These are phyloP conservation scores for Celoporthe dispersa DNA, from an alignment of 2,329 filamentous ascomycete species.

Conservation along the genomic window DNA sequence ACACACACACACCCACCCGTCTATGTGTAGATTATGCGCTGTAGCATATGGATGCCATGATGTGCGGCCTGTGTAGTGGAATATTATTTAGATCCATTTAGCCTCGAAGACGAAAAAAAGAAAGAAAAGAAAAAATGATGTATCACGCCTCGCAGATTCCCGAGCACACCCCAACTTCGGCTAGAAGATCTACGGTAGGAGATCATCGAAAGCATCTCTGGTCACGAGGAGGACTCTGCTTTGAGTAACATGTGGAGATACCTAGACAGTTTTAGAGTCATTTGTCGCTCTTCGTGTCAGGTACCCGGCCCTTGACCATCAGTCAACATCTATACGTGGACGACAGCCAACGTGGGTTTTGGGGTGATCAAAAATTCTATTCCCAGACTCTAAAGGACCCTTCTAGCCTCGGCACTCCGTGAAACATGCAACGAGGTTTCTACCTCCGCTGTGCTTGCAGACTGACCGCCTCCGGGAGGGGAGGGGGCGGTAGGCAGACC, in stretches of 20 bases:
- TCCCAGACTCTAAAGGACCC: conserved; percentile 26
- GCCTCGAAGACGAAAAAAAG: neutral
- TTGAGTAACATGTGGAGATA: no score
- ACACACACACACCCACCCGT: no score
- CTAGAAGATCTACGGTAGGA: neutral
- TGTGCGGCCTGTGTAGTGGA: neutral
- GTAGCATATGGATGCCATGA: neutral
- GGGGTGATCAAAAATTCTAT: conserved; percentile 23
- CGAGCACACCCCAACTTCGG: neutral
- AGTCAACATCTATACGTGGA: neutral
- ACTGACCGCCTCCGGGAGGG: neutral
- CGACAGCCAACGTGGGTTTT: neutral
- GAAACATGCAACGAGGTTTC: conserved; percentile 11
- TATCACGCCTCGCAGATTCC: neutral
- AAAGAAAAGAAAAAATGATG: neutral
- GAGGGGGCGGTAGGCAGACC: conserved; percentile 9
- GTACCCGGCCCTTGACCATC: neutral
- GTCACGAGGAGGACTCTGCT: neutral
- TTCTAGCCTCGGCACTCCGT: conserved; percentile 24
- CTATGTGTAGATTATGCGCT: neutral
- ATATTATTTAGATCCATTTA: neutral
- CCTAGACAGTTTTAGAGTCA: neutral
- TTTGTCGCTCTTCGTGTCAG: neutral
- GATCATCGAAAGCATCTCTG: neutral
- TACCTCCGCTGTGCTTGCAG: conserved; percentile 17